Evolutionary conservation across 2,329 filamentous ascomycete species (phyloP).

Genomic region (Cercospora sp.): DNA sequence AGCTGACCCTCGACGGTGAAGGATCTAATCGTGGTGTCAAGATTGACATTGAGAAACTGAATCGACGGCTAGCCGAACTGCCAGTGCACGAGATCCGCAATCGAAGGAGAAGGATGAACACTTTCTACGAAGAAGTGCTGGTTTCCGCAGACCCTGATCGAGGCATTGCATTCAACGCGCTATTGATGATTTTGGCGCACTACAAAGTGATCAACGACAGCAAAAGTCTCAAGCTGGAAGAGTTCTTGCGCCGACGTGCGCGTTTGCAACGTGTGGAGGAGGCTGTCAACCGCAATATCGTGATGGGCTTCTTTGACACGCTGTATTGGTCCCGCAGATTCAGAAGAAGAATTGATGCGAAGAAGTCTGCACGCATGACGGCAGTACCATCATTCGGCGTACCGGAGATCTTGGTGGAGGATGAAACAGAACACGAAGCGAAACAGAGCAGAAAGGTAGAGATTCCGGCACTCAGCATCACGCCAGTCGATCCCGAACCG

Average conservation of each 20-base stretch:
- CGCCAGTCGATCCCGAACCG: constrained; percentile 36
- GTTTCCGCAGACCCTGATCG: constrained; percentile 86
- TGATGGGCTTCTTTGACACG: constrained; percentile 94
- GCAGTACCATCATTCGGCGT: constrained; percentile 76
- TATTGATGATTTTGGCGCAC: constrained; percentile 93
- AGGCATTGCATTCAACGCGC: constrained; percentile 87
- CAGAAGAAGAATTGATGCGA: constrained; percentile 70
- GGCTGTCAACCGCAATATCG: constrained; percentile 83
- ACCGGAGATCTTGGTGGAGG: constrained; percentile 87
- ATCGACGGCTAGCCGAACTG: constrained; percentile 69
- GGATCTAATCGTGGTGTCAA: constrained; percentile 36
- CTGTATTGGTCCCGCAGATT: constrained; percentile 85
- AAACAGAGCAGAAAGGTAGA: constrained; percentile 38
- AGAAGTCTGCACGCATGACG: constrained; percentile 74
- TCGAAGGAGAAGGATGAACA: constrained; percentile 77
- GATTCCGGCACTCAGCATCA: constrained; percentile 37
- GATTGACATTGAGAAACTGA: constrained; percentile 75
- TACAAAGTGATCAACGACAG: constrained; percentile 99
- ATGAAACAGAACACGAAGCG: constrained; percentile 60
- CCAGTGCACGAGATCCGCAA: constrained; percentile 74
- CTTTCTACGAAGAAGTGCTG: constrained; percentile 96
- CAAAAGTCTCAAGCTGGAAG: constrained; percentile 91
- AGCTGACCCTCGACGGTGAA: constrained; percentile 48
- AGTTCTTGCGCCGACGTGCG: constrained; percentile 87
- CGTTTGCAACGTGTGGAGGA: constrained; percentile 93